phyloP scores from a whole-genome alignment of 345 rosid species.

The Geranium rotundifolium region DNA sequence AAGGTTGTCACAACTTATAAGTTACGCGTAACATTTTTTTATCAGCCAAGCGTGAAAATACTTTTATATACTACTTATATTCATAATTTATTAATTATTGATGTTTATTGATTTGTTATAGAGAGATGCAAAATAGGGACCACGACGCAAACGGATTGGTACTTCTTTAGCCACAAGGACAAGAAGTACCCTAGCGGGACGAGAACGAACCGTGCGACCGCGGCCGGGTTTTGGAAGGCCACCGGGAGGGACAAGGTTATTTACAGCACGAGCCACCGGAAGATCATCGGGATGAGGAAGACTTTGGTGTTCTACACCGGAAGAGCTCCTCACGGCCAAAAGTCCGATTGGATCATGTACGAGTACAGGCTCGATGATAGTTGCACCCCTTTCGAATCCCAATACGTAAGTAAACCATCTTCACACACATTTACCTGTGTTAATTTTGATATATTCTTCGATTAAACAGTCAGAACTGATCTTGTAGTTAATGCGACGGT shows the following conservation, averaged over 20 bases:
- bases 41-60: no score
- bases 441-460: no score
- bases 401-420: neutral
- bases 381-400: neutral
- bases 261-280: slow-evolving; percentile 12
- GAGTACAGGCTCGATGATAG: slow-evolving; percentile 12
- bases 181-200: slow-evolving; percentile 34
- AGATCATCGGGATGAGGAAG: slow-evolving; percentile 25
- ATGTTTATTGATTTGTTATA: neutral
- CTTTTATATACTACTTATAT: no score
- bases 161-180: slow-evolving; percentile 30
- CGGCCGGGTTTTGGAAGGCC: slow-evolving; percentile 31
- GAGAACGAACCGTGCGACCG: slow-evolving; percentile 27
- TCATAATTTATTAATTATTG: no score
- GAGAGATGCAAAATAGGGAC: slow-evolving; percentile 22
- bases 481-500: no score
- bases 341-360: slow-evolving; percentile 33
- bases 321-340: slow-evolving; percentile 29
- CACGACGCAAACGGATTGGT: slow-evolving; percentile 23
- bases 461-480: no score
- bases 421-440: no score
- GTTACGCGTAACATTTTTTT: no score
- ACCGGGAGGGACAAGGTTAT: slow-evolving; percentile 26
- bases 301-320: slow-evolving; percentile 27
- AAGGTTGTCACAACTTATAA: slow-evolving; percentile 8